Evolutionary conservation across 805 yeast species (phyloP), one percentile per base, ranked within the genome.

Genomic region (Zygotorulaspora danielsina): DNA sequence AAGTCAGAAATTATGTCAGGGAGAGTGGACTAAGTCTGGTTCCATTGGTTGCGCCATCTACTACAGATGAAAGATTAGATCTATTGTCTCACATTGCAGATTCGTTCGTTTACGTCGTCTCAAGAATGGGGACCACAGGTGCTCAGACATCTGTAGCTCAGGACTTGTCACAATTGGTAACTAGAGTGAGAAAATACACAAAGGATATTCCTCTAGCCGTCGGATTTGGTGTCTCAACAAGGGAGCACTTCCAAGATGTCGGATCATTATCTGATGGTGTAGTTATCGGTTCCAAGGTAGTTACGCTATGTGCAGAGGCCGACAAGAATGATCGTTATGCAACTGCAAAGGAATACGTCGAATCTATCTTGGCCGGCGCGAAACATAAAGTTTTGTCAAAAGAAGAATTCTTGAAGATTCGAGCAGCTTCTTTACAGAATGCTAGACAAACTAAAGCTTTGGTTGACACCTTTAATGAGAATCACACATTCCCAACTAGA

Each of bases 41-140:
- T 45, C 99, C 99, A 27, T 70, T 93, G 44, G 95, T 93, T 34
- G 97, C 98, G 2, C 99, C 98, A 31, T 84, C 96, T 22, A 93
- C 98, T 34, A 83, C 95, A 27, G 90, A 90, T 57, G 93, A 82
- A 37, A 78, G 99, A 55, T 74, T 93, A 53, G 74, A 77, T 56
- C 66, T 84, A 21, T 71, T 93, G 54, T 81, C 90, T 6, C 74
- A 75, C 41, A 84, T 93, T 55, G 95, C 99, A 21, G 97, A 90
- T 61, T 85, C 97, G 1, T 93, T 93, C 65, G 82, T 93, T 44
- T 93, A 93, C 55, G 98, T 93, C 27, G 97, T 93, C 12, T 87
- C 96, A 3, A 78, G 95, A 63, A 93, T 93, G 99, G 97, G 97
- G 50, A 81, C 95, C 42, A 93, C 99, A 19, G 98, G 99, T 60